These are phyloP conservation scores for Colletotrichum trifolii DNA, from an alignment of 2,329 filamentous ascomycete species.

Conservation along the genomic window DNA sequence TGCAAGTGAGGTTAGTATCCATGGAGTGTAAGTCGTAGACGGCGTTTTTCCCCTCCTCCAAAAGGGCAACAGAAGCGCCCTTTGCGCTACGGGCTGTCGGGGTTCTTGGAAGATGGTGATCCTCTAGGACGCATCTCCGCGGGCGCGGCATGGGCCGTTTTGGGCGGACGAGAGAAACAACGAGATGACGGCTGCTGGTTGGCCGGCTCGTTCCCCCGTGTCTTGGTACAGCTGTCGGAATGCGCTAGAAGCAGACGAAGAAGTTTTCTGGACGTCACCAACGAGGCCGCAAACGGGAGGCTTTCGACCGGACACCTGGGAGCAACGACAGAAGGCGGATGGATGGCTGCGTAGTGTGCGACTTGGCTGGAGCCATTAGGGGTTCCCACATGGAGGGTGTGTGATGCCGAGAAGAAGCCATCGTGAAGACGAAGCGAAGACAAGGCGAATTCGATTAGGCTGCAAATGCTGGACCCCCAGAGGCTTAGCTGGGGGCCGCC, in stretches of 20 bases:
- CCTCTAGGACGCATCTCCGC: conserved; percentile 3
- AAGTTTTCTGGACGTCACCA: conserved; percentile 34
- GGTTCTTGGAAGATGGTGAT: conserved; percentile 10
- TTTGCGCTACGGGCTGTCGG: conserved; percentile 19
- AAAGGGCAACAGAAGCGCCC: background rate
- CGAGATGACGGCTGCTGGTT: background rate
- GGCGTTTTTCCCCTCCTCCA: background rate
- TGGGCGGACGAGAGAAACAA: background rate
- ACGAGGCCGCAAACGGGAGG: conserved; percentile 34
- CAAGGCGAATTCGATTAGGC: background rate
- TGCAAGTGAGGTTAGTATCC: background rate
- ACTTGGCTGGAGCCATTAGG: conserved; percentile 8
- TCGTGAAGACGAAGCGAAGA: background rate
- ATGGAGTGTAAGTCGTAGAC: conserved; percentile 1
- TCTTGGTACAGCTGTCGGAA: conserved; percentile 10
- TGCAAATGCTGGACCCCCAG: background rate
- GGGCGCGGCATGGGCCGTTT: conserved; percentile 17
- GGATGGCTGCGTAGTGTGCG: conserved; percentile 2
- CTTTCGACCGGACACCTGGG: conserved; percentile 6
- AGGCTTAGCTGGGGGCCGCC: conserved; percentile 7
- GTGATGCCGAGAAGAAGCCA: background rate
- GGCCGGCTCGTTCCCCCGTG: background rate
- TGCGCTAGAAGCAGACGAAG: conserved; percentile 31
- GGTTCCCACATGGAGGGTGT: conserved; percentile 34
- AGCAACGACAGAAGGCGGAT: background rate